Evolutionary conservation across 2,329 filamentous ascomycete species (phyloP).

Genomic region (Cadophora sp.): DNA sequence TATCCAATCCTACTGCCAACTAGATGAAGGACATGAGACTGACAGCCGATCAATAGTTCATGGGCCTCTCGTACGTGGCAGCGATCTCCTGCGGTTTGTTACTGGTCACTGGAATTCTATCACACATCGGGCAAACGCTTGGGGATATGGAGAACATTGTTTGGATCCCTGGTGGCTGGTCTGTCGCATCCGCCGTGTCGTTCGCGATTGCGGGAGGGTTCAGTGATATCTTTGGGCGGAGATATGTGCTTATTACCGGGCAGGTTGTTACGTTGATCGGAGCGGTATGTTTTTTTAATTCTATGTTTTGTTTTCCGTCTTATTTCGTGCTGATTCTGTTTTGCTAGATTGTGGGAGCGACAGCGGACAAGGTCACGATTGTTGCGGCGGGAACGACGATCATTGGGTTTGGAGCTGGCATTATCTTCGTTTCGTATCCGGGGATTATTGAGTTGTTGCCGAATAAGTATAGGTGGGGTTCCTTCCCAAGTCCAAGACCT

Average conservation of each 20-base stretch:
- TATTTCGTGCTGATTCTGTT: no score
- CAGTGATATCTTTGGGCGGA: conserved; percentile 47
- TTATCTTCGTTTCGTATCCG: conserved; percentile 46
- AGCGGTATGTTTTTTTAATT: conserved; percentile 24
- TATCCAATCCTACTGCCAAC: not conserved
- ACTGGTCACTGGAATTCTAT: conserved; percentile 37
- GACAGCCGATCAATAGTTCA: conserved; percentile 22
- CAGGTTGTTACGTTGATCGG: conserved; percentile 37
- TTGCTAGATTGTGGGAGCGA: conserved; percentile 39
- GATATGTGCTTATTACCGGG: conserved; percentile 42
- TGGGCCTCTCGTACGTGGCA: conserved; percentile 34
- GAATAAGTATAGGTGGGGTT: conserved; percentile 49
- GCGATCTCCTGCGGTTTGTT: conserved; percentile 34
- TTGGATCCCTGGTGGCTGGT: conserved; percentile 43
- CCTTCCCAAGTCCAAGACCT: not conserved
- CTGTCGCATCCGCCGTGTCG: conserved; percentile 39
- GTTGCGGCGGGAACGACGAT: conserved; percentile 43
- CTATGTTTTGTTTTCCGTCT: not conserved
- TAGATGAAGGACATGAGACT: no score
- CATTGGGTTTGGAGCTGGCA: conserved; percentile 45
- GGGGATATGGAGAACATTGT: conserved; percentile 37
- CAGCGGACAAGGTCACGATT: conserved; percentile 36
- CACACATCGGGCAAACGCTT: conserved; percentile 36
- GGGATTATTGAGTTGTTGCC: conserved; percentile 51
- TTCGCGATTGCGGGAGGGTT: conserved; percentile 45